These are phyloP conservation scores for Penicillium concentricum DNA, from an alignment of 2,329 filamentous ascomycete species.

Conservation along the genomic window DNA sequence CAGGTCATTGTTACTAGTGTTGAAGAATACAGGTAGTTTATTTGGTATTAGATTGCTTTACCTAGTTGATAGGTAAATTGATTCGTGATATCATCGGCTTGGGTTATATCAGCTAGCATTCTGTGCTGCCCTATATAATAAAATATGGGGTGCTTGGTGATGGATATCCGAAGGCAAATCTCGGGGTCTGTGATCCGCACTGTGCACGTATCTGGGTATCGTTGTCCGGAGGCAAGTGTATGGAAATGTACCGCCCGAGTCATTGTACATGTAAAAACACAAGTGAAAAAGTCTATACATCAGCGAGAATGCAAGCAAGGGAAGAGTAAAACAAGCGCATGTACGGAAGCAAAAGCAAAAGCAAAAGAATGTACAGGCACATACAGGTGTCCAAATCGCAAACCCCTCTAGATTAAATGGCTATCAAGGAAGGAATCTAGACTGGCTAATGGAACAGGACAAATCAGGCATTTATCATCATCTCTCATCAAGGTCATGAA, in stretches of 20 bases:
- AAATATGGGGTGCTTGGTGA: neutral
- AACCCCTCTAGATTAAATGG: conserved; percentile 32
- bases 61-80: conserved; percentile 3
- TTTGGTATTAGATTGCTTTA: neutral
- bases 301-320: neutral
- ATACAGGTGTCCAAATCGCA: conserved; percentile 13
- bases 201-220: neutral
- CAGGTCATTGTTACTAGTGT: neutral
- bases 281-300: conserved; percentile 15
- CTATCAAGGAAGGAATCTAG: conserved; percentile 33
- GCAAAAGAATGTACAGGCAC: conserved; percentile 10
- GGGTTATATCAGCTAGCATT: neutral
- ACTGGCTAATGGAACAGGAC: conserved; percentile 35
- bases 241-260: neutral
- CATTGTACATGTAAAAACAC: conserved; percentile 3
- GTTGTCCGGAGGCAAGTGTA: neutral
- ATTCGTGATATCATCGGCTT: neutral
- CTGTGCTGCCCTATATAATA: neutral
- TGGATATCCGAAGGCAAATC: neutral
- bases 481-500: conserved; percentile 47
- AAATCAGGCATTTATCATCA: conserved; percentile 44
- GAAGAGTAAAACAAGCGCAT: neutral
- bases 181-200: neutral
- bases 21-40: neutral
- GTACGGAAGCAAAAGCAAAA: neutral